Evolutionary conservation across 2,329 filamentous ascomycete genomes (phyloP), one percentile per base, ranked within the genome.

Genomic region (Fusarium nanum): DNA sequence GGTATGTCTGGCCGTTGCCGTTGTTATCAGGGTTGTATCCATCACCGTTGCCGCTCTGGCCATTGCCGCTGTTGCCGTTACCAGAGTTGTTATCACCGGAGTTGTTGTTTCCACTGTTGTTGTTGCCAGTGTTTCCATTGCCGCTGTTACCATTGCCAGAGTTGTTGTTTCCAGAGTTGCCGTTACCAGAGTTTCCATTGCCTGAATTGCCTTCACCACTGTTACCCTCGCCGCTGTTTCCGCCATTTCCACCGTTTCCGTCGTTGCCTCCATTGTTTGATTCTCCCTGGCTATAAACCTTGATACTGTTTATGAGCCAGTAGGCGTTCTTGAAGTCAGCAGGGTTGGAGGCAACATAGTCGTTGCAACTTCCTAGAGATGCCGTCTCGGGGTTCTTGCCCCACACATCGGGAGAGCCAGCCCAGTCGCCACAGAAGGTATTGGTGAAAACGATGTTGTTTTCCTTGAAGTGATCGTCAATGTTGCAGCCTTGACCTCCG

Each of bases 391-490:
- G 67, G 64, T 89, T 85, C 32, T 78, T 75, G 50, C 76, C 75
- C 91, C 92, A 97, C 34, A 90, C 88, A 6, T 69, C 60, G 16
- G 72, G 57, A 44, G 82, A 78, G 25, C 93, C 93, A 10, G 94
- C 94, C 94, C 94, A 97, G 76, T 91, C 88, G 22, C 94, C 94
- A 79, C 94, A 98, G 78, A 97, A 93, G 8, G 92, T 92, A 1
- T 90, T 96, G 81, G 95, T 89, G 79, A 96, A 90, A 68, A 95
- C 87, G 68, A 98, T 89, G 73, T 91, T 87, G 82, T 97, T 87
- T 64, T 91, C 80, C 64, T 83, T 82, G 82, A 98, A 97, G 79
- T 91, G 86, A 3, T 80, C 70, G 64, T 89, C 83, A 69, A 97
- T 91, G 73, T 94, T 82, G 80, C 95, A 98, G 59, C 83, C 85